Evolutionary conservation across 768 basidiomycete genomes (phyloP).

Genomic region (Russula foetens): DNA sequence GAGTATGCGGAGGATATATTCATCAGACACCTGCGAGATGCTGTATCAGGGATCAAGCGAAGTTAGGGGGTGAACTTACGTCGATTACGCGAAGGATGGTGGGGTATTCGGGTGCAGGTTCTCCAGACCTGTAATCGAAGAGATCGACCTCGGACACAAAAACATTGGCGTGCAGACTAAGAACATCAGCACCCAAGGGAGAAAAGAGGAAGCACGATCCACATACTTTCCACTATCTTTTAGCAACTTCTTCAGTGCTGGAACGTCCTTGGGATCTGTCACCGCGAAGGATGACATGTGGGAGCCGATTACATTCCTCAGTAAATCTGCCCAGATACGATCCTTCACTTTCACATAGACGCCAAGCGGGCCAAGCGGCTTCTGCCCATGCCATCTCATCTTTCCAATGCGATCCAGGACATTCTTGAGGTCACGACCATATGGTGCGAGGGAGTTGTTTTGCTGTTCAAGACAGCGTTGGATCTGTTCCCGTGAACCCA

Average conservation of each 20-base stretch:
- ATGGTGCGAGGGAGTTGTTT: conserved; percentile 51
- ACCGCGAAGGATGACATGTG: conserved; percentile 66
- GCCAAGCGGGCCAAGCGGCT: conserved; percentile 76
- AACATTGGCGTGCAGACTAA: conserved; percentile 42
- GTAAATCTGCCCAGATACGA: conserved; percentile 52
- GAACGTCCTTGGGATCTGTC: conserved; percentile 58
- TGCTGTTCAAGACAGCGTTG: conserved; percentile 40
- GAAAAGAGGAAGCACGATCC: neutral
- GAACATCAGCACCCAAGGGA: neutral
- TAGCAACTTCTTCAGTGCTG: conserved; percentile 46
- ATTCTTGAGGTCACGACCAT: conserved; percentile 51
- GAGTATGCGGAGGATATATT: conserved; percentile 68
- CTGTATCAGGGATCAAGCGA: neutral
- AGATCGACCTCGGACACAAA: conserved; percentile 63
- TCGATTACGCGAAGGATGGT: conserved; percentile 81
- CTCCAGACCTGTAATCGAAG: conserved; percentile 74
- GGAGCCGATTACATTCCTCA: conserved; percentile 52
- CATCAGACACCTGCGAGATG: conserved; percentile 56
- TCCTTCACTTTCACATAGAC: conserved; percentile 68
- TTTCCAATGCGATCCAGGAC: conserved; percentile 46
- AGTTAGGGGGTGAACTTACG: conserved; percentile 38
- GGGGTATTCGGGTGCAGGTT: conserved; percentile 50
- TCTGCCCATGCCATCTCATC: conserved; percentile 54
- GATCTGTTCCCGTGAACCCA: conserved; percentile 43
- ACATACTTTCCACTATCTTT: conserved; percentile 56